Evolutionary conservation across 495 filamentous ascomycete genomes (phyloP), one percentile per base, ranked within the genome.

Genomic region (Lasiosphaeria miniovina): DNA sequence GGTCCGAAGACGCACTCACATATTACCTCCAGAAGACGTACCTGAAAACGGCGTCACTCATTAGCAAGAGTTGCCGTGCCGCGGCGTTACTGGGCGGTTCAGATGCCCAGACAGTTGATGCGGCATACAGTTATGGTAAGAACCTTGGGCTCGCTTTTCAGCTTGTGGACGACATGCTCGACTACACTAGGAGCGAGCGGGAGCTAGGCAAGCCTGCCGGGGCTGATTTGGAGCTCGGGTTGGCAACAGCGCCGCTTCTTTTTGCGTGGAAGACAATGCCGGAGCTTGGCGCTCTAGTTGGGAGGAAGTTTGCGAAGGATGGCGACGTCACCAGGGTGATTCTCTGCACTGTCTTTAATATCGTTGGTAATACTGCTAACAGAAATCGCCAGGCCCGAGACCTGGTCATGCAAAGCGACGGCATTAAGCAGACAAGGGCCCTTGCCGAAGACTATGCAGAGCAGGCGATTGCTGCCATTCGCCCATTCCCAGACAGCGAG

Each of bases 11-110:
- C 34, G 90, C 91, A 2, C 80, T 98, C 57, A 80, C 86, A 8
- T 98, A 98, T 73, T 98, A 98, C 70, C 80, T 98, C n/a, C 91
- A 97, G 71, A 98, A 98, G 80, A 98, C 94, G 41, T 98, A 98
- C 70, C 82, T 98, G 61, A 98, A 98, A 79, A 93, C 91, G 4
- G 94, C 94, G 17, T 92, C 89, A 65, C 78, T 98, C 65, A 98
- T 98, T 67, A 93, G 89, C 68, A 98, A 98, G 72, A 92, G 88
- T 10, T 98, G 94, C 73, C 85, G 94, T 48, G 92, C 93, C 1
- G 83, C 94, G 3, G 93, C 94, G 5, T 74, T 98, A 33, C 82
- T 98, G 12, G 93, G 95, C 31, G 82, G 88, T 32, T 82, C 86
- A 32, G 84, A 91, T 14, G 82, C 84, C 2, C 84, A 88, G 64